phyloP scores from a whole-genome alignment of 108 stramenopile species.

The Skeletonema costatum region DNA sequence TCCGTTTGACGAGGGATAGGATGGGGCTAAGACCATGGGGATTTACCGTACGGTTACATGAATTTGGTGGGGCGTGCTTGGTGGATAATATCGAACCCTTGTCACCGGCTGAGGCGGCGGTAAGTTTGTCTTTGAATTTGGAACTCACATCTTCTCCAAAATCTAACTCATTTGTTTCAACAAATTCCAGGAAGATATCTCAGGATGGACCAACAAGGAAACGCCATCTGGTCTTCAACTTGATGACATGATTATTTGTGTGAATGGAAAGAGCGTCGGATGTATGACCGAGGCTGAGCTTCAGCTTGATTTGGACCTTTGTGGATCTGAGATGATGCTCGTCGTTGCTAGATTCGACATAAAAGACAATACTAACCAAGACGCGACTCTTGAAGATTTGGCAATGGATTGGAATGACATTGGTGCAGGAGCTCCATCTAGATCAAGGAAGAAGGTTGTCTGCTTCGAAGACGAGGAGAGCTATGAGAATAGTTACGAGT shows the following conservation, averaged over 20 bases:
- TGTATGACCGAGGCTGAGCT: constrained; percentile 66
- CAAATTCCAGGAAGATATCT: constrained; percentile 24
- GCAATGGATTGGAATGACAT: constrained; percentile 55
- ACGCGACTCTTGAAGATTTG: constrained; percentile 18
- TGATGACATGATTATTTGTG: constrained; percentile 75
- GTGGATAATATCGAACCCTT: constrained; percentile 60
- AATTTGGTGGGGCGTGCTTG: constrained; percentile 84
- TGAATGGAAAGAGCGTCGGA: constrained; percentile 74
- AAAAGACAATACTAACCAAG: background rate
- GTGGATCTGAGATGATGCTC: constrained; percentile 43
- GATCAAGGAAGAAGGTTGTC: constrained; percentile 15
- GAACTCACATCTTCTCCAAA: background rate
- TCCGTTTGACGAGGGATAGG: constrained; percentile 61
- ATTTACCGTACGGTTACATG: constrained; percentile 58
- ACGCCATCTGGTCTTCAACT: constrained; percentile 32
- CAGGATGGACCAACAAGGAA: constrained; percentile 22
- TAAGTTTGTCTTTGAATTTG: constrained; percentile 33
- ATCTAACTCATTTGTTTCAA: background rate
- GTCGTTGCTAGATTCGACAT: constrained; percentile 43
- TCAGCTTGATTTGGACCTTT: constrained; percentile 64
- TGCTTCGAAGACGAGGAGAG: constrained; percentile 23
- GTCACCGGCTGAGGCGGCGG: constrained; percentile 72
- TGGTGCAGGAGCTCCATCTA: constrained; percentile 24
- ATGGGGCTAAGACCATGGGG: constrained; percentile 67
- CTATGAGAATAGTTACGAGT: background rate